Base-by-base conservation (phyloP, 2,329 filamentous ascomycete species). In the Paraconiothyrium brasiliense region DNA sequence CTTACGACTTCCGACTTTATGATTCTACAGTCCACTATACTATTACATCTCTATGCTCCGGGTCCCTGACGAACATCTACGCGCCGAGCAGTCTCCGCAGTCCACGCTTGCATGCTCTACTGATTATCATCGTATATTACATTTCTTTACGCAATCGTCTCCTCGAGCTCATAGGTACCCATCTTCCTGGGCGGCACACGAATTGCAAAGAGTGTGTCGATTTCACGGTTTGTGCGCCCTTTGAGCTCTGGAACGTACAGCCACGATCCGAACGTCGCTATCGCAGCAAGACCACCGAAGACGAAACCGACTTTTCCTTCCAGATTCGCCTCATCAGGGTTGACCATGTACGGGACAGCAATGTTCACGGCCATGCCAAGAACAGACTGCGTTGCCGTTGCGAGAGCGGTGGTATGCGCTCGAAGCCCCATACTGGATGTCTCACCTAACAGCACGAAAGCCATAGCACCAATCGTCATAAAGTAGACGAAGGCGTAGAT, bases 351-450 rank as follows among this genome's bases (percentile, higher is more conserved):
- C 7, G 76, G 77, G 39, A 78, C 79, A 1, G 73, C 74, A 2
- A 79, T 70, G 1, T 67, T 69, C 66, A 67, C 64, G 9, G 68
- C 66, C 22, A 80, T 77, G 35, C 35, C 35, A 14, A 37, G 35
- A 37, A 6, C 72, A 76, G 9, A 77, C 58, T 82, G 80, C 1
- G 72, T 71, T 27, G 76, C 79, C 1, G 80, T 80, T 1, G 90
- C 92, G 3, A 96, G 85, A 1, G 94, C 92, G 46, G 95, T 90
- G 0, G 93, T 95, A 83, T 96, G 96, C 80, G 93, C 92, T 75
- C 93, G 90, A 44, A 97, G 84, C 8, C 92, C 86, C n/a, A 90
- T 87, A 1, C 91, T 92, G 0, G 92, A 92, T 43, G 94, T 79
- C 77, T 96, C 93, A 1, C 90, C 87, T 3, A 96, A 92, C 8